These are phyloP conservation scores for Colletotrichum orbiculare DNA, from an alignment of 2,329 filamentous ascomycete genomes.

Conservation along the genomic window DNA sequence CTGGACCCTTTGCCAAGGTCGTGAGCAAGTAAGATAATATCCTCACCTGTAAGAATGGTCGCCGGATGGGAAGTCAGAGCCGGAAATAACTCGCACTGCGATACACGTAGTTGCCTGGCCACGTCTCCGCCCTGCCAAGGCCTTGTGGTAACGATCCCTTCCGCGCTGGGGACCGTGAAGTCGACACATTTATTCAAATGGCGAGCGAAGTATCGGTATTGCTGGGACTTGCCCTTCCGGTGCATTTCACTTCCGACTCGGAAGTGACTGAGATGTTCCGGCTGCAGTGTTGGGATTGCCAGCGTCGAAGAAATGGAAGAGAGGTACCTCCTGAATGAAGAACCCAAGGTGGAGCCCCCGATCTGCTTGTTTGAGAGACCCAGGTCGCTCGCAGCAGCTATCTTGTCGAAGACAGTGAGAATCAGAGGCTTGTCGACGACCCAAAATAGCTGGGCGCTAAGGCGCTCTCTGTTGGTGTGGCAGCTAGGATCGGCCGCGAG, in stretches of 20 bases:
- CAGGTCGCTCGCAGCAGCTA: slow-evolving; percentile 43
- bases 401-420: slow-evolving; percentile 47
- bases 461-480: slow-evolving; percentile 6
- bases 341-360: slow-evolving; percentile 44
- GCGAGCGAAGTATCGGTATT: slow-evolving; percentile 29
- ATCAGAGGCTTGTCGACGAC: slow-evolving; percentile 47
- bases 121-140: neutral
- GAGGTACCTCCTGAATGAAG: slow-evolving; percentile 46
- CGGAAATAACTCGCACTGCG: neutral
- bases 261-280: slow-evolving; percentile 31
- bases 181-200: neutral
- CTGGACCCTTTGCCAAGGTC: slow-evolving; percentile 20
- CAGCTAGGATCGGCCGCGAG: neutral
- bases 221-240: slow-evolving; percentile 35
- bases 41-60: neutral
- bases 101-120: neutral
- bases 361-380: slow-evolving; percentile 48
- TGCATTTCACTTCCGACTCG: slow-evolving; percentile 35
- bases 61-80: slow-evolving; percentile 5
- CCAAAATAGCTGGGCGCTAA: slow-evolving; percentile 39
- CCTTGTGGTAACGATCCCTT: neutral
- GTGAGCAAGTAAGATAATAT: slow-evolving; percentile 26
- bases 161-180: neutral
- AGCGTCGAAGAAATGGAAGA: slow-evolving; percentile 47
- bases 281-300: slow-evolving; percentile 38